A percentile compares a stretch with the other conserved stretches of the same genome.
Evolutionary conservation across 495 filamentous ascomycete genomes (phyloP).

Genomic region (Penicillium ucsense): DNA sequence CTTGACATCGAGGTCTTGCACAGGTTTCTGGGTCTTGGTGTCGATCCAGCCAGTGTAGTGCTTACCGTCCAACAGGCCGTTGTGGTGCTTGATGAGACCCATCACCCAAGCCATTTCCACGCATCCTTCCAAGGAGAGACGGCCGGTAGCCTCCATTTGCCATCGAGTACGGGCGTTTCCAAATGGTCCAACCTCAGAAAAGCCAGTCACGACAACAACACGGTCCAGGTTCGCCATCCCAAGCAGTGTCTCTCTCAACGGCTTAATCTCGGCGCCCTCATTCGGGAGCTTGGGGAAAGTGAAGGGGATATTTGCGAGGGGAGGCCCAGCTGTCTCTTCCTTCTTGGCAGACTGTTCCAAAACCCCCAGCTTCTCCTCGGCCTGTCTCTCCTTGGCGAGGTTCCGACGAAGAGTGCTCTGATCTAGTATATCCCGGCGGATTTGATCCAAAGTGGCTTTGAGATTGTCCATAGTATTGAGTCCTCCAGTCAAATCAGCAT

Average conservation of each 20-base stretch:
- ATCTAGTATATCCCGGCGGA: not conserved
- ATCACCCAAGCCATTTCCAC: constrained; percentile 99
- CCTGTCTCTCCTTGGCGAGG: not conserved
- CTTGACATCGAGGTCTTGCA: constrained; percentile 97
- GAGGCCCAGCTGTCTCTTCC: not conserved
- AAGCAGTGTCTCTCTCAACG: constrained; percentile 74
- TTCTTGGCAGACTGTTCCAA: constrained; percentile 52
- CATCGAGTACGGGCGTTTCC: constrained; percentile 94
- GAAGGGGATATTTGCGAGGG: constrained; percentile 89
- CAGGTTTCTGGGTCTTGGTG: constrained; percentile 81
- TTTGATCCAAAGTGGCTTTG: not conserved
- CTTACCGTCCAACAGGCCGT: constrained; percentile 91
- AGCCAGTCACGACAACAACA: constrained; percentile 94
- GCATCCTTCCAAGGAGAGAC: constrained; percentile 97
- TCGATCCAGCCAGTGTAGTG: constrained; percentile 97
- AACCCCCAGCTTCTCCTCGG: constrained; percentile 50
- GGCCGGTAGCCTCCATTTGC: constrained; percentile 96
- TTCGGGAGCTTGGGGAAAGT: constrained; percentile 85
- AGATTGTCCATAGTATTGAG: constrained; percentile 8
- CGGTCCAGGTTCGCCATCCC: constrained; percentile 98
- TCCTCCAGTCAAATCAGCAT: constrained; percentile 92
- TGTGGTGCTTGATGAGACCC: constrained; percentile 97
- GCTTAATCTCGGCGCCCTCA: constrained; percentile 83
- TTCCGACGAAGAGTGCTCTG: not conserved
- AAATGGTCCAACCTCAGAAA: constrained; percentile 93